phyloP scores from a whole-genome alignment of 1,284 basidiomycete genomes.

The Schizophyllum commune region DNA sequence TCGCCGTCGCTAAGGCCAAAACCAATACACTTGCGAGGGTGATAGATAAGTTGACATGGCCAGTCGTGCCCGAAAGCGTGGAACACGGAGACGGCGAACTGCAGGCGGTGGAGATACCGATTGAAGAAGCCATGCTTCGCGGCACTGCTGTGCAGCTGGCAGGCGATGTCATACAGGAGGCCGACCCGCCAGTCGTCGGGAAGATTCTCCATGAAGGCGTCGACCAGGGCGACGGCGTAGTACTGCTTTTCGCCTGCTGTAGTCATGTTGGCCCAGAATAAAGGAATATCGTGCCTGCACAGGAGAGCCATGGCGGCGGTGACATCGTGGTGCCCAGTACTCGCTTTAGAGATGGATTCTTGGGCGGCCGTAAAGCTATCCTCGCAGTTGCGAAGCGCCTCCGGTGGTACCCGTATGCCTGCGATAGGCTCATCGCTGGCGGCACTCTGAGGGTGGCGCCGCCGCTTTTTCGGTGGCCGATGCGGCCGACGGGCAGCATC shows the following conservation, averaged over 20 bases:
- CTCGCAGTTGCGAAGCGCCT: slow-evolving; percentile 21
- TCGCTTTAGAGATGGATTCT: slow-evolving; percentile 20
- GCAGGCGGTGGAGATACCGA: too few relatives aligned
- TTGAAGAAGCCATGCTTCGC: too few relatives aligned
- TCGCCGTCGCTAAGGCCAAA: too few relatives aligned
- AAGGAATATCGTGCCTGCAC: neutral
- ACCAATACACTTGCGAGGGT: too few relatives aligned
- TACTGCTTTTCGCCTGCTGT: slow-evolving; percentile 14
- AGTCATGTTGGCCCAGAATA: slow-evolving; percentile 24
- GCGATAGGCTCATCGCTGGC: neutral
- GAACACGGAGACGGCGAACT: too few relatives aligned
- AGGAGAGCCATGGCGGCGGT: slow-evolving; percentile 16
- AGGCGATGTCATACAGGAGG: too few relatives aligned
- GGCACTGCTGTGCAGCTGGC: too few relatives aligned
- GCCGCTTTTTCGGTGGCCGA: neutral
- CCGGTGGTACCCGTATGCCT: neutral
- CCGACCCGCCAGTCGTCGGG: too few relatives aligned
- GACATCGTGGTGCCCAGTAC: slow-evolving; percentile 21
- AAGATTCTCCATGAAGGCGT: too few relatives aligned
- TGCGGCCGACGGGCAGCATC: slow-evolving; percentile 2
- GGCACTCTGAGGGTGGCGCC: neutral
- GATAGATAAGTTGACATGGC: slow-evolving; percentile 23
- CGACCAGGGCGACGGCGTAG: too few relatives aligned
- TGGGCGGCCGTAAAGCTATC: slow-evolving; percentile 28
- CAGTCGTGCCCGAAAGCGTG: slow-evolving; percentile 23